Percentiles rank a stretch among this genome's conserved stretches.
phyloP scores from a whole-genome alignment of 495 filamentous ascomycete genomes.

The Neurospora hispaniola region DNA sequence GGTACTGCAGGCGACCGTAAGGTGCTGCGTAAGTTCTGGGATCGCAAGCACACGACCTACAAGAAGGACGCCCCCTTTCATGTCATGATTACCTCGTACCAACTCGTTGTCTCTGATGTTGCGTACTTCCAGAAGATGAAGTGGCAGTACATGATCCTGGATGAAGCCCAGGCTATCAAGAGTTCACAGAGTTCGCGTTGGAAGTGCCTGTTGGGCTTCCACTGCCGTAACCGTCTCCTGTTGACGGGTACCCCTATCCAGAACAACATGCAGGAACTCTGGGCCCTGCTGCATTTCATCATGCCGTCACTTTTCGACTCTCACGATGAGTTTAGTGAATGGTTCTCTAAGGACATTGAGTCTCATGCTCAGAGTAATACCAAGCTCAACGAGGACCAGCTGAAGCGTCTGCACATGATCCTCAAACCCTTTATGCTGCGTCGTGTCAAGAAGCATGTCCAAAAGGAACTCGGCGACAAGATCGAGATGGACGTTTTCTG shows the following conservation, averaged over 20 bases:
- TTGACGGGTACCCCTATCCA: slow-evolving; percentile 97
- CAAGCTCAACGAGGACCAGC: slow-evolving; percentile 94
- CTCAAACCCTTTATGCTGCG: slow-evolving; percentile 98
- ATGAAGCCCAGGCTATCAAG: slow-evolving; percentile 98
- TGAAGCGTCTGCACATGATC: slow-evolving; percentile 96
- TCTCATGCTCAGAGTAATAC: slow-evolving; percentile 98
- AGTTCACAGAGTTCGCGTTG: slow-evolving; percentile 91
- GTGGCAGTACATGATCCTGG: slow-evolving; percentile 99
- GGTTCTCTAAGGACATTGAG: slow-evolving; percentile 99
- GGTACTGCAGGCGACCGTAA: slow-evolving; percentile 90
- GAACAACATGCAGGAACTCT: slow-evolving; percentile 99
- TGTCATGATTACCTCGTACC: slow-evolving; percentile 92
- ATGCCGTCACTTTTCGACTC: slow-evolving; percentile 98
- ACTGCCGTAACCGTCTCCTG: slow-evolving; percentile 88
- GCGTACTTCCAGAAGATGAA: slow-evolving; percentile 97
- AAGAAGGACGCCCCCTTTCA: slow-evolving; percentile 88
- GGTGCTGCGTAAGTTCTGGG: slow-evolving; percentile 96
- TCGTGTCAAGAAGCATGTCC: slow-evolving; percentile 97
- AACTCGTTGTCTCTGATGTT: slow-evolving; percentile 89
- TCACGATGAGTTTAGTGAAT: slow-evolving; percentile 98
- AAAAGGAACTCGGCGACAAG: slow-evolving; percentile 98
- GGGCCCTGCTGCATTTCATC: slow-evolving; percentile 97
- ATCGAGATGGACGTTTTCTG: slow-evolving; percentile 95
- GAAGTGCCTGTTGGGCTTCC: slow-evolving; percentile 90
- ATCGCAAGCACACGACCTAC: slow-evolving; percentile 93